Conservation (phyloP, 148 eudicot genomes). For the Polygonum maritimum region DNA sequence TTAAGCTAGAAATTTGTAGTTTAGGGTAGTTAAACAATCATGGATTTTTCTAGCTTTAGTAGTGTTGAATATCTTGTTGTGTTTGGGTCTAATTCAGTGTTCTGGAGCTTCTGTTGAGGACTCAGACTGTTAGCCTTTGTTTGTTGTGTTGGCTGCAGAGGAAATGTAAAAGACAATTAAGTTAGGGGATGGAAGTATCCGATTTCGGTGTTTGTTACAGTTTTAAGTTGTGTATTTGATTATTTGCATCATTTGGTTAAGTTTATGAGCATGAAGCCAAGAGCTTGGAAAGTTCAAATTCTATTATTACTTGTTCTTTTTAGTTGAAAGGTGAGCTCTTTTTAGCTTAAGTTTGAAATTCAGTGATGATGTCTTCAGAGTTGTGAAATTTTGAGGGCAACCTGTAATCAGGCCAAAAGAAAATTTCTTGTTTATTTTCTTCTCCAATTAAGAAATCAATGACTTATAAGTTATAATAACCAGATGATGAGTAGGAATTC, state of each 20-base stretch:
- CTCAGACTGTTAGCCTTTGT: background rate
- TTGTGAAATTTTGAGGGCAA: background rate
- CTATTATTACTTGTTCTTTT: background rate
- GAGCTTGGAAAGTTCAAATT: background rate
- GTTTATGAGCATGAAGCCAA: conserved; percentile 4
- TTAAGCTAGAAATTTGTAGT: background rate
- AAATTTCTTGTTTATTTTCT: background rate
- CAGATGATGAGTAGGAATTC: background rate
- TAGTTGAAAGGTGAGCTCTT: too few species aligned
- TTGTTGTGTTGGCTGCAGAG: background rate
- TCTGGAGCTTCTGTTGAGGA: background rate
- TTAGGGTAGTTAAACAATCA: background rate
- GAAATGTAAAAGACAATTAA: background rate
- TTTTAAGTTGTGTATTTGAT: background rate
- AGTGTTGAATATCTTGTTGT: background rate
- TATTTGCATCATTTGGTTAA: background rate
- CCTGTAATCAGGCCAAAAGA: background rate
- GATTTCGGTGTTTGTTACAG: background rate
- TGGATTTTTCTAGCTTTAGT: background rate
- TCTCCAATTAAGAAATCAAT: background rate
- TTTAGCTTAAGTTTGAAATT: background rate
- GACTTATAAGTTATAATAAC: background rate
- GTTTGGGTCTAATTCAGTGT: background rate
- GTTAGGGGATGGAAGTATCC: background rate
- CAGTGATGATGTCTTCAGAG: background rate